Conservation (phyloP, 306 rosid genomes). For the Gleditsia sinensis region DNA sequence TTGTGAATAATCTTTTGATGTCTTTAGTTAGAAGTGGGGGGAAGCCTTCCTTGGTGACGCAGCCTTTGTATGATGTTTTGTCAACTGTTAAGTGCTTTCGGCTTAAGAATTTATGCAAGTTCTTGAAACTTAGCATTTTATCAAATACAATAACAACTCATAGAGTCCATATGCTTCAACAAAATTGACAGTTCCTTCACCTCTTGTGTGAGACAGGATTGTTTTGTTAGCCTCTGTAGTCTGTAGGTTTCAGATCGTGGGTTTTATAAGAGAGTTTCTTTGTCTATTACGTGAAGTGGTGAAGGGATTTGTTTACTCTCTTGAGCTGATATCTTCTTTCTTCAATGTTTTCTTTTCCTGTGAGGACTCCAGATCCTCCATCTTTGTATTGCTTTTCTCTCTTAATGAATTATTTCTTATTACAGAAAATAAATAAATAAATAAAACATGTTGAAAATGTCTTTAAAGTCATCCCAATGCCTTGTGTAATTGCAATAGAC, state of each 20-base stretch:
- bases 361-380: not conserved
- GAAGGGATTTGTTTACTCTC: no score
- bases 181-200: no score
- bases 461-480: not conserved
- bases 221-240: not conserved
- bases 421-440: no score
- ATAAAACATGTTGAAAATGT: no score
- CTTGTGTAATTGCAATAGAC: conserved; percentile 21
- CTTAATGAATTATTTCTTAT: not conserved
- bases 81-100: not conserved
- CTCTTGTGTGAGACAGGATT: not conserved
- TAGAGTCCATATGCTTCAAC: no score
- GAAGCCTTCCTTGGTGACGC: not conserved
- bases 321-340: not conserved
- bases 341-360: no score
- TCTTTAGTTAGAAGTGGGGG: not conserved
- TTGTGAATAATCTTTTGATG: not conserved
- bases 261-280: no score
- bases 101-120: not conserved
- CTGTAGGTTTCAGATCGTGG: no score
- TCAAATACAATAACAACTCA: not conserved
- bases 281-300: no score
- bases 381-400: not conserved
- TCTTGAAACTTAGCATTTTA: conserved; percentile 7
- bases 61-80: conserved; percentile 8